Percentiles rank a stretch among this genome's conserved stretches.
Evolutionary conservation across 805 yeast species (phyloP).

Genomic region (Saccharomyces cerevisiae): DNA sequence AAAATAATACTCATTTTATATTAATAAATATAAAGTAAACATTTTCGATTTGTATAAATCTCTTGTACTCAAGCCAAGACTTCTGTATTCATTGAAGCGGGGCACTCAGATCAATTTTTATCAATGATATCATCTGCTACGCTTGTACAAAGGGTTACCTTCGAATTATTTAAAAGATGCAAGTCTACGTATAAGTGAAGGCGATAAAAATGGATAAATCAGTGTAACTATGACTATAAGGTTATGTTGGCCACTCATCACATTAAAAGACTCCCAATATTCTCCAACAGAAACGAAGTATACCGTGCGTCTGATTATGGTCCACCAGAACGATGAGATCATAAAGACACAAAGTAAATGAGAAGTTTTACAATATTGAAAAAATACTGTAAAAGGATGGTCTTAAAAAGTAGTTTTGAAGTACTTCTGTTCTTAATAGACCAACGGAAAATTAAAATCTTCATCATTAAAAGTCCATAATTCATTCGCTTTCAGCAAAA

Average conservation of each 20-base stretch:
- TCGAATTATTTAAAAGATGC: not conserved
- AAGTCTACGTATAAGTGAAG: not conserved
- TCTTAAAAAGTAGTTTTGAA: conserved; percentile 15
- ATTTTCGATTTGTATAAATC: conserved; percentile 4
- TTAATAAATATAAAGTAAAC: not conserved
- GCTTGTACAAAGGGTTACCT: not conserved
- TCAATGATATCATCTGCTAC: not conserved
- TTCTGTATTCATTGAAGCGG: not conserved
- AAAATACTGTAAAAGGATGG: conserved; percentile 10
- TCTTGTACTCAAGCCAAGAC: not conserved
- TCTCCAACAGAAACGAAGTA: conserved; percentile 1
- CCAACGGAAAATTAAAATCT: conserved; percentile 24
- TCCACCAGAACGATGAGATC: conserved; percentile 18
- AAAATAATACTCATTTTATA: conserved; percentile 3
- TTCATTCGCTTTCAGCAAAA: not conserved
- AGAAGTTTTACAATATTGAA: conserved; percentile 5
- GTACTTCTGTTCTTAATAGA: conserved; percentile 26
- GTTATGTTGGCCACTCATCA: conserved; percentile 48
- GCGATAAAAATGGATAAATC: conserved; percentile 5
- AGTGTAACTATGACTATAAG: conserved; percentile 48
- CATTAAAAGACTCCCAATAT: conserved; percentile 41
- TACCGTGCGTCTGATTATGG: conserved; percentile 1
- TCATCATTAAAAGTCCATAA: conserved; percentile 21
- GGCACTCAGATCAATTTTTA: too few relatives aligned
- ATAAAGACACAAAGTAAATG: conserved; percentile 1